A percentile compares a stretch with the other conserved stretches of the same genome.
Conservation (phyloP, 2,329 filamentous ascomycete species). For the Pseudogymnoascus sp. region DNA sequence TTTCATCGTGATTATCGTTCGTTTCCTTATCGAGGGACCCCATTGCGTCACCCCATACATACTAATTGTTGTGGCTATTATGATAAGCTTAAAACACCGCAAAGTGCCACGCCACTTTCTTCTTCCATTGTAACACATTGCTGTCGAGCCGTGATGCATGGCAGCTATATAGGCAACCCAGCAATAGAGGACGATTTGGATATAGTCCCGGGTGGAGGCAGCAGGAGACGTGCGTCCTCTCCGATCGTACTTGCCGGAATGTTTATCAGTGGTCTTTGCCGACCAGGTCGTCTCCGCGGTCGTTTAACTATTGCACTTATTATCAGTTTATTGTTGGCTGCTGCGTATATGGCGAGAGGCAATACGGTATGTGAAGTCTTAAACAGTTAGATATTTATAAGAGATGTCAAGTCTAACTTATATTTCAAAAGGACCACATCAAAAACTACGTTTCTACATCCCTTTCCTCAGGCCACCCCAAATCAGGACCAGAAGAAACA, state of each 20-base stretch:
- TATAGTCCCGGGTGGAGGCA: neutral
- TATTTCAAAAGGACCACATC: neutral
- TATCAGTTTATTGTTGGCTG: constrained; percentile 14
- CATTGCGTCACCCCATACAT: constrained; percentile 2
- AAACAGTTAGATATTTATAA: neutral
- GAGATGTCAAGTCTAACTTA: neutral
- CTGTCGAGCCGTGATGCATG: neutral
- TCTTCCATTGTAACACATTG: neutral
- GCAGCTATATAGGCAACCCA: neutral
- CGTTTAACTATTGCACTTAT: constrained; percentile 12
- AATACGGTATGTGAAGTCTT: neutral
- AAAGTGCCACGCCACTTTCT: neutral
- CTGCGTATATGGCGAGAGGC: constrained; percentile 7
- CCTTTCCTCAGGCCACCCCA: neutral
- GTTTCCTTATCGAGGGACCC: neutral
- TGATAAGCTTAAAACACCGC: neutral
- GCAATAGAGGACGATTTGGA: neutral
- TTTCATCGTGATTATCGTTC: constrained; percentile 4
- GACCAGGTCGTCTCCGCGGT: constrained; percentile 18
- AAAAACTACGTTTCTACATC: neutral
- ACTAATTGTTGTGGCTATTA: neutral
- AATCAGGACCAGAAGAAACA: neutral
- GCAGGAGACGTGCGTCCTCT: constrained; percentile 10
- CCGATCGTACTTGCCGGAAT: constrained; percentile 16
- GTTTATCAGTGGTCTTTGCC: constrained; percentile 16